phyloP scores from a whole-genome alignment of 768 basidiomycete species.

The Pulveroboletus frians region DNA sequence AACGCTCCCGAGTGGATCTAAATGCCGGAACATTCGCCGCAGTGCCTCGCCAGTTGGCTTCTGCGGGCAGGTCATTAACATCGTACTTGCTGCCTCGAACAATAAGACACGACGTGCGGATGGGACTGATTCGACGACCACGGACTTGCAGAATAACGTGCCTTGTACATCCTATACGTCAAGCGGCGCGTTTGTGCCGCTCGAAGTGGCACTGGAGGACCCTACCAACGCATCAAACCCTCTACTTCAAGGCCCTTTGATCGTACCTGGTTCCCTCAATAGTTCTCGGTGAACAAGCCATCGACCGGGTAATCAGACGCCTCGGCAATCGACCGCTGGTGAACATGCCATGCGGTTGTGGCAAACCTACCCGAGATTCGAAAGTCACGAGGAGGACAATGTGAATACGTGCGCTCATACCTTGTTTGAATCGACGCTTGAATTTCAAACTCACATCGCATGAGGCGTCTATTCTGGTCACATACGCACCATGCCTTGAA shows the following conservation, averaged over 20 bases:
- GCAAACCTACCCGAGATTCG: too few relatives aligned
- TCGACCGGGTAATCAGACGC: slow-evolving; percentile 1
- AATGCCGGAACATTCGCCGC: neutral
- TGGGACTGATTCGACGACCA: neutral
- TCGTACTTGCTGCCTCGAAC: neutral
- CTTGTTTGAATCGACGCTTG: neutral
- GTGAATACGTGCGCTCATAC: neutral
- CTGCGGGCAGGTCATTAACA: neutral
- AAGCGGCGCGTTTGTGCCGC: slow-evolving; percentile 1
- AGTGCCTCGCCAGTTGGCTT: neutral
- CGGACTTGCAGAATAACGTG: slow-evolving; percentile 2
- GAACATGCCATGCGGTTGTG: too few relatives aligned
- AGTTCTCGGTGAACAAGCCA: slow-evolving; percentile 10
- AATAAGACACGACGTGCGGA: neutral
- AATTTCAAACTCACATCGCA: neutral
- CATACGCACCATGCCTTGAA: neutral
- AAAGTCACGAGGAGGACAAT: neutral
- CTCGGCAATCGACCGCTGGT: neutral
- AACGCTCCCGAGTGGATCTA: neutral
- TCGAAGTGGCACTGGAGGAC: neutral
- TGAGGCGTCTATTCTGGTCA: neutral
- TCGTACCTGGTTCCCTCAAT: neutral
- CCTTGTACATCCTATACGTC: neutral
- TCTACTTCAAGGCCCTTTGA: neutral
- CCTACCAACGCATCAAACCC: neutral